phyloP scores from a whole-genome alignment of 225 moss, liverwort and hornwort genomes.

The Bryoerythrophyllum caledonicum region DNA sequence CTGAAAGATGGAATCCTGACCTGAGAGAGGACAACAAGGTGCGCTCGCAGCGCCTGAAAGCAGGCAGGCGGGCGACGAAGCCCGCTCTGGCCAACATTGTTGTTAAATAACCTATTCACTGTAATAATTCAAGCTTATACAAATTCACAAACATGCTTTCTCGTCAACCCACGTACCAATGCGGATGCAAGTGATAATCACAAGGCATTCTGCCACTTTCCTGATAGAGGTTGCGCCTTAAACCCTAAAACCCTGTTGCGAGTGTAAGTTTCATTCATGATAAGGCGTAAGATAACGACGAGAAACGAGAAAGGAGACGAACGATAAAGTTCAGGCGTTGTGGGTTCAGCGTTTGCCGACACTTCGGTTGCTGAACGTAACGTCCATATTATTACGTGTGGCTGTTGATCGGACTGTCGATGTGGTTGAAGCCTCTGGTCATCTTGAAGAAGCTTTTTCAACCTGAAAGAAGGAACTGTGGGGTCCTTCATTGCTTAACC shows the following conservation, averaged over 20 bases:
- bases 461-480: too few species aligned
- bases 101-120: not conserved
- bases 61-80: conserved; percentile 32
- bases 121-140: not conserved
- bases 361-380: not conserved
- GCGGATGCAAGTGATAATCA: not conserved
- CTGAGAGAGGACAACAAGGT: conserved; percentile 26
- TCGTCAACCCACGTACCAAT: not conserved
- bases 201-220: too few species aligned
- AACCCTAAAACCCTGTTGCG: not conserved
- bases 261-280: not conserved
- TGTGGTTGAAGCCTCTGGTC: not conserved
- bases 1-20: not conserved
- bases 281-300: not conserved
- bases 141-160: not conserved
- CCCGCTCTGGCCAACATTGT: conserved; percentile 42
- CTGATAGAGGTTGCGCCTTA: not conserved
- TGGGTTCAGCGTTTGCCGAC: not conserved
- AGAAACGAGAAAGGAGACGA: not conserved
- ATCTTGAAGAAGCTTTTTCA: too few species aligned
- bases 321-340: not conserved
- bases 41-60: conserved; percentile 26
- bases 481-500: too few species aligned
- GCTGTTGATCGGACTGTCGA: not conserved
- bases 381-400: not conserved